A percentile compares a stretch with the other conserved stretches of the same genome.
phyloP scores from a whole-genome alignment of 2,329 filamentous ascomycete species.

The Paraphaeosphaeria minitans region DNA sequence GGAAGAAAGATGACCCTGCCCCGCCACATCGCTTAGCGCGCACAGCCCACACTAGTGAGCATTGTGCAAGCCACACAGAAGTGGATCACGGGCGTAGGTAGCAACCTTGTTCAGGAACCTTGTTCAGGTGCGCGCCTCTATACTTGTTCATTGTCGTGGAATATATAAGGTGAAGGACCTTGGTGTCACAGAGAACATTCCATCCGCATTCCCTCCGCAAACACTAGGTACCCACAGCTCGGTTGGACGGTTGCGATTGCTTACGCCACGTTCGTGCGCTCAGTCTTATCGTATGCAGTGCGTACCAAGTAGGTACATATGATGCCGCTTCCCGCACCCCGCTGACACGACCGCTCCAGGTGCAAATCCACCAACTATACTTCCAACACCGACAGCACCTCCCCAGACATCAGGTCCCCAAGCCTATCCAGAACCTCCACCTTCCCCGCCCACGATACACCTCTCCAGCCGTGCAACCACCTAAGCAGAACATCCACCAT shows the following conservation, averaged over 20 bases:
- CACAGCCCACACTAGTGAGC: background rate
- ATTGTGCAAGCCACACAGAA: background rate
- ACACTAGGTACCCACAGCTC: background rate
- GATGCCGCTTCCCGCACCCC: background rate
- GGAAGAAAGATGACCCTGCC: constrained; percentile 4
- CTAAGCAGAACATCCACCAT: constrained; percentile 13
- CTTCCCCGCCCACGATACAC: constrained; percentile 7
- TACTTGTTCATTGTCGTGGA: background rate
- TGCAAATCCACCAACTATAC: too few relatives aligned
- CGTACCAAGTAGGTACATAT: background rate
- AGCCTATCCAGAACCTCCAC: constrained; percentile 4
- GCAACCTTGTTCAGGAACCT: too few relatives aligned
- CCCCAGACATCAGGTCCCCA: background rate
- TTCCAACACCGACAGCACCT: background rate
- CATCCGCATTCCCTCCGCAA: background rate
- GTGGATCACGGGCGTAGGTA: background rate
- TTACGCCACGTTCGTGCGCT: constrained; percentile 1
- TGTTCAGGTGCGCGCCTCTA: background rate
- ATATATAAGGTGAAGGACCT: background rate
- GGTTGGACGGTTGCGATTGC: background rate
- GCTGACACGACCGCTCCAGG: background rate
- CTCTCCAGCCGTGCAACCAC: constrained; percentile 17
- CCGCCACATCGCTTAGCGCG: background rate
- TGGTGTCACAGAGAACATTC: background rate
- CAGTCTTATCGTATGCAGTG: constrained; percentile 10